Evolutionary conservation across 2,329 filamentous ascomycete genomes (phyloP).

Genomic region (Neonectria magnoliae): DNA sequence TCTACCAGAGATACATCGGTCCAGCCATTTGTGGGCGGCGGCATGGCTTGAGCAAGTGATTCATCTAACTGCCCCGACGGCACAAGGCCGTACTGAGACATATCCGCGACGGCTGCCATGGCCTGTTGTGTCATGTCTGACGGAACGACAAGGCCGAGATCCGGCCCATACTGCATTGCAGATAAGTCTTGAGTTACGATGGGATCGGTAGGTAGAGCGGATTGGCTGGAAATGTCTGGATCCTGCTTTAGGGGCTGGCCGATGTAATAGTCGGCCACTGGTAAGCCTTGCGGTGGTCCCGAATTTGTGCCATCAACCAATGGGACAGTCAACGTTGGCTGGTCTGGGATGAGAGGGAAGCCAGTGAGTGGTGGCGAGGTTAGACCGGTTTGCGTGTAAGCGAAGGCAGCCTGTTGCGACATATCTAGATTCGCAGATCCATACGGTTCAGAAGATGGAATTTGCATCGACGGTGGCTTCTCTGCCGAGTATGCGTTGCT

Average conservation of each 20-base stretch:
- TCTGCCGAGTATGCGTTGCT: constrained; percentile 47
- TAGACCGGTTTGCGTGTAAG: constrained; percentile 32
- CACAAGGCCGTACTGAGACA: constrained; percentile 33
- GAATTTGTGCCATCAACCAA: constrained; percentile 25
- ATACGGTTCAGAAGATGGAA: constrained; percentile 33
- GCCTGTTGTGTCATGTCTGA: constrained; percentile 28
- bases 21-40: constrained; percentile 30
- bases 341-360: constrained; percentile 36
- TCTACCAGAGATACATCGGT: constrained; percentile 30
- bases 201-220: constrained; percentile 31
- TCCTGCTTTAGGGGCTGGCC: constrained; percentile 35
- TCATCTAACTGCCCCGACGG: constrained; percentile 26
- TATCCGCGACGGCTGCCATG: constrained; percentile 23
- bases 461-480: constrained; percentile 40
- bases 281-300: constrained; percentile 30
- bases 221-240: constrained; percentile 27
- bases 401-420: constrained; percentile 25
- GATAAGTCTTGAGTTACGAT: constrained; percentile 30
- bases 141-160: constrained; percentile 27
- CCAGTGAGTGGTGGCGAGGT: constrained; percentile 33
- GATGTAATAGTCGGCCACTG: constrained; percentile 34
- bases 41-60: constrained; percentile 18
- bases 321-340: constrained; percentile 29
- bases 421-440: constrained; percentile 25
- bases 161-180: constrained; percentile 34